Evolutionary conservation across 768 basidiomycete species (phyloP), one percentile per base, ranked within the genome.

Genomic region (Chlorophyllum brunneum): DNA sequence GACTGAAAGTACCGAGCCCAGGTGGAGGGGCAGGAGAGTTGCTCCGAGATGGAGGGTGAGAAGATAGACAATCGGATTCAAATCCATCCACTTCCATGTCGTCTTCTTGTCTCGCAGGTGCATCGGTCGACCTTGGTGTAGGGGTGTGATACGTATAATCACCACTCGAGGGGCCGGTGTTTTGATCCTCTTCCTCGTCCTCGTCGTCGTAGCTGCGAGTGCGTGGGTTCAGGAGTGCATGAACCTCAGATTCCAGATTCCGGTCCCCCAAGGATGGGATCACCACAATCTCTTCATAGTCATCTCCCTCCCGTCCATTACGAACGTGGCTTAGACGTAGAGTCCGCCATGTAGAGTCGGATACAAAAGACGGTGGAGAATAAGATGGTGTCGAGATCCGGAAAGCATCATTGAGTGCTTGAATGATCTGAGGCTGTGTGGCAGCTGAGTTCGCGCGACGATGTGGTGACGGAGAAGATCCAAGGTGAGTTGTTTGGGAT

Each of bases 371-470:
- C 4, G 73, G 74, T 0, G 73, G 69, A 0, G 71, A 72, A 54
- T 72, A 74, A 20, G 69, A 56, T 16, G 63, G 65, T 54, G 70
- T 56, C 5, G 72, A 57, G 45, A 80, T 74, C n/a, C 81, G 73
- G 71, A 84, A 82, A 1, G 79, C 75, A 54, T 85, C 82, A 49
- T 80, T 80, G 18, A 79, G 64, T 9, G 80, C 79, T 58, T 76
- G 77, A 33, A 78, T 68, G 33, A 76, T 70, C 16, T 72, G 71
- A 5, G 82, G 75, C 6, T 68, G 51, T 16, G 33, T 34, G 11
- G 16, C 42, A 11, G 29, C 20, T 16, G 51, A 34, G 18, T 24
- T 44, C 4, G 42, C 5, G 13, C 41, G 42, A 23, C 42, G 51
- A 27, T 36, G 51, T 22, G 41, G 24, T 15, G 51, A 30, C 15